These are phyloP conservation scores for Zygotorulaspora danielsina DNA, from an alignment of 805 yeast species.

Conservation along the genomic window DNA sequence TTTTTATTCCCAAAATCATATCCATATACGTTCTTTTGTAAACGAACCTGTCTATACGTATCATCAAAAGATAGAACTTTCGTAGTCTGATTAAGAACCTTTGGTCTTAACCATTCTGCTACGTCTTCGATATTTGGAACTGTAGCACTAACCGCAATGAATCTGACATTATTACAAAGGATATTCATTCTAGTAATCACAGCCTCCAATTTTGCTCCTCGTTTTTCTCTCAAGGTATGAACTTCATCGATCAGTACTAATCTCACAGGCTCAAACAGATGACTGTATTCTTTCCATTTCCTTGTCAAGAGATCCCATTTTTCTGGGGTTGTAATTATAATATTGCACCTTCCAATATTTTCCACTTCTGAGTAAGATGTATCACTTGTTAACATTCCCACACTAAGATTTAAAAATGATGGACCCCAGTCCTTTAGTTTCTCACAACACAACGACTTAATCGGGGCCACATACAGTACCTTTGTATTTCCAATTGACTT, in stretches of 20 bases:
- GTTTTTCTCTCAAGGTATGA: constrained; percentile 42
- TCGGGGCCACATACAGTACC: constrained; percentile 54
- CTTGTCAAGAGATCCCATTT: constrained; percentile 58
- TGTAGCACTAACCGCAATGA: constrained; percentile 50
- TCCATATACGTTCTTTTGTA: constrained; percentile 44
- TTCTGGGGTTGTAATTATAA: constrained; percentile 58
- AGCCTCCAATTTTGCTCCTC: constrained; percentile 49
- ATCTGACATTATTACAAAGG: constrained; percentile 37
- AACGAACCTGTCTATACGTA: constrained; percentile 43
- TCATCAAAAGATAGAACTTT: constrained; percentile 43
- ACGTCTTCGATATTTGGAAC: constrained; percentile 49
- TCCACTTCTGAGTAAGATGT: constrained; percentile 45
- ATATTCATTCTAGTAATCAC: constrained; percentile 46
- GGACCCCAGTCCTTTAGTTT: constrained; percentile 44
- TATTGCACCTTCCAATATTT: constrained; percentile 44
- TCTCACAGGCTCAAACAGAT: constrained; percentile 40
- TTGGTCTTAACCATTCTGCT: constrained; percentile 42
- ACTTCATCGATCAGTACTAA: constrained; percentile 48
- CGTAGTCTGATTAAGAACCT: constrained; percentile 28
- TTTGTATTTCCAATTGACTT: constrained; percentile 19
- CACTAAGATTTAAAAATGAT: constrained; percentile 42
- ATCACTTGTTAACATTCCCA: constrained; percentile 54
- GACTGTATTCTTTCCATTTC: constrained; percentile 43
- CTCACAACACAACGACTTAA: constrained; percentile 54
- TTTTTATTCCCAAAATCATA: constrained; percentile 39